Conservation (phyloP, 805 yeast genomes). For the Suhomyces emberorum region DNA sequence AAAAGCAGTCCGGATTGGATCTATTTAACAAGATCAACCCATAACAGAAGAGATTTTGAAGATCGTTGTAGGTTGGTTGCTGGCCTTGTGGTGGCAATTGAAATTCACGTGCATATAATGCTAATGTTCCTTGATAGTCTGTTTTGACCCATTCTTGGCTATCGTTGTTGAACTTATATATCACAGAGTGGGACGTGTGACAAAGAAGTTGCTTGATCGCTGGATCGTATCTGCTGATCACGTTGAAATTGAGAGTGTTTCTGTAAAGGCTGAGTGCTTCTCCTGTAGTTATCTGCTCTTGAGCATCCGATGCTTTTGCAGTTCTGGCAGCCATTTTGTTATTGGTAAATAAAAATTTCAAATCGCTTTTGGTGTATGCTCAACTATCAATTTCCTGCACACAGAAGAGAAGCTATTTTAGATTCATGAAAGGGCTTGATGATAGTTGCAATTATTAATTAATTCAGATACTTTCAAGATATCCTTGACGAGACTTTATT, state of each 20-base stretch:
- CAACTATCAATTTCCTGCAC: too few relatives aligned
- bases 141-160: slow-evolving; percentile 66
- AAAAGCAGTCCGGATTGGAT: slow-evolving; percentile 64
- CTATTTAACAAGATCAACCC: slow-evolving; percentile 72
- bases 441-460: too few relatives aligned
- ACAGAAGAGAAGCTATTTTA: too few relatives aligned
- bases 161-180: slow-evolving; percentile 58
- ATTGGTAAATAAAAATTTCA: too few relatives aligned
- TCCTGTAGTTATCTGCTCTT: slow-evolving; percentile 38
- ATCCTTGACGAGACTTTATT: too few relatives aligned
- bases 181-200: slow-evolving; percentile 68
- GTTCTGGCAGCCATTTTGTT: slow-evolving; percentile 3
- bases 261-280: slow-evolving; percentile 59
- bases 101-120: slow-evolving; percentile 56
- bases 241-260: slow-evolving; percentile 69
- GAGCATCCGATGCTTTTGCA: slow-evolving; percentile 41
- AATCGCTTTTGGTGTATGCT: too few relatives aligned
- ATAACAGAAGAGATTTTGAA: slow-evolving; percentile 51
- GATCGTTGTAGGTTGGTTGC: slow-evolving; percentile 23
- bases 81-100: slow-evolving; percentile 19
- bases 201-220: slow-evolving; percentile 62
- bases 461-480: too few relatives aligned
- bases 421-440: too few relatives aligned
- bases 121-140: slow-evolving; percentile 68
- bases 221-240: slow-evolving; percentile 75